A percentile compares a stretch with the other conserved stretches of the same genome.
phyloP scores from a whole-genome alignment of 768 basidiomycete genomes.

The Infundibulicybe gibba region DNA sequence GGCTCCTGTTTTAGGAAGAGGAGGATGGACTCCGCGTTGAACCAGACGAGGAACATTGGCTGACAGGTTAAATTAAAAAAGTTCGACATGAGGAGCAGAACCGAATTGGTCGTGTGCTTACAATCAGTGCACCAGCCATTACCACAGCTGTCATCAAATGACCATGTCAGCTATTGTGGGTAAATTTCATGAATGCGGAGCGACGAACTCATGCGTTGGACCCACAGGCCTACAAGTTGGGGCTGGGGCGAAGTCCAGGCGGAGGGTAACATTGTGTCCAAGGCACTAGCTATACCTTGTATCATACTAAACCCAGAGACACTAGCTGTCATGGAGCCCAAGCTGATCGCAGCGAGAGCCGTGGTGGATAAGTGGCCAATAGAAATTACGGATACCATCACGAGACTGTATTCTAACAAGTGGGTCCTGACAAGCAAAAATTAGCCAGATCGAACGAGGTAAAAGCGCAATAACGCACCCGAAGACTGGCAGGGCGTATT shows the following conservation, averaged over 20 bases:
- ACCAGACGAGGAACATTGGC: constrained; percentile 71
- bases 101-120: constrained; percentile 30
- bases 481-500: constrained; percentile 71
- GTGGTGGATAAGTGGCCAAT: constrained; percentile 91
- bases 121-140: constrained; percentile 53
- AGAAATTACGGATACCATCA: constrained; percentile 78
- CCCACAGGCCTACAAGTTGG: constrained; percentile 83
- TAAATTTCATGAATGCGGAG: not conserved
- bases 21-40: constrained; percentile 77
- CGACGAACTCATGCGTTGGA: constrained; percentile 78
- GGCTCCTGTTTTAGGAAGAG: constrained; percentile 77
- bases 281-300: constrained; percentile 76
- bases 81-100: constrained; percentile 20
- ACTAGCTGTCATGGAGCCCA: constrained; percentile 72
- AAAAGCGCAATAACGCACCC: constrained; percentile 41
- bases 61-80: constrained; percentile 16
- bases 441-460: not conserved
- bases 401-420: constrained; percentile 81
- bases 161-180: constrained; percentile 1
- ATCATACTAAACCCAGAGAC: constrained; percentile 78
- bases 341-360: constrained; percentile 79
- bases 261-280: constrained; percentile 91
- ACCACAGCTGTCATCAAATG: constrained; percentile 48
- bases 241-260: constrained; percentile 93
- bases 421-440: constrained; percentile 51